A percentile compares a stretch with the other conserved stretches of the same genome.
These are phyloP conservation scores for Parastagonospora nodorum DNA, from an alignment of 2,329 filamentous ascomycete species.

Conservation along the genomic window DNA sequence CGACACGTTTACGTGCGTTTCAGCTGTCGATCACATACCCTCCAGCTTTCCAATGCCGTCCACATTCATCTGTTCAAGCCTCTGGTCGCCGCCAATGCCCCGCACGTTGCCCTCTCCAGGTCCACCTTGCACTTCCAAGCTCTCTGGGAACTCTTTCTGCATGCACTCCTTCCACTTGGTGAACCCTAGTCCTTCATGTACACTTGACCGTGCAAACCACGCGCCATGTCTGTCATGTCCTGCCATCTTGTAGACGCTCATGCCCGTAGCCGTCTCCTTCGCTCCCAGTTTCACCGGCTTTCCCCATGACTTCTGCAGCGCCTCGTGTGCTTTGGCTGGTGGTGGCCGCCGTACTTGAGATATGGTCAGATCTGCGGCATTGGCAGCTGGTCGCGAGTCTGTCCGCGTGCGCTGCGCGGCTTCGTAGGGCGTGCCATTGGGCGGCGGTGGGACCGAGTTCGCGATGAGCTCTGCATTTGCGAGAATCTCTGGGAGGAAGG, in stretches of 20 bases:
- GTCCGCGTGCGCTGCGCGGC: slow-evolving; percentile 61
- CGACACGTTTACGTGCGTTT: neutral
- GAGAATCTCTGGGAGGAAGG: slow-evolving; percentile 50
- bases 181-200: slow-evolving; percentile 80
- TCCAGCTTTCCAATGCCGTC: slow-evolving; percentile 67
- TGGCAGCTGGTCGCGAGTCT: slow-evolving; percentile 58
- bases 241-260: slow-evolving; percentile 78
- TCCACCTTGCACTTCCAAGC: slow-evolving; percentile 70
- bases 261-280: slow-evolving; percentile 75
- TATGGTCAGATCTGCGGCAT: slow-evolving; percentile 58
- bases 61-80: slow-evolving; percentile 67
- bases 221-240: slow-evolving; percentile 81
- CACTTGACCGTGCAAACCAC: slow-evolving; percentile 86
- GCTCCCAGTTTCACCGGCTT: slow-evolving; percentile 77
- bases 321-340: slow-evolving; percentile 58
- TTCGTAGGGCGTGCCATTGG: slow-evolving; percentile 52
- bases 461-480: slow-evolving; percentile 70
- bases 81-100: slow-evolving; percentile 81
- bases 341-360: slow-evolving; percentile 57
- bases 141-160: slow-evolving; percentile 78
- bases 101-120: slow-evolving; percentile 77
- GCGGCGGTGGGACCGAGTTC: slow-evolving; percentile 72
- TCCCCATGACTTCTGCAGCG: slow-evolving; percentile 80
- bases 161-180: slow-evolving; percentile 77
- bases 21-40: slow-evolving; percentile 49